Base-by-base conservation (phyloP, 495 filamentous ascomycete species). In the Aspergillus steynii region DNA sequence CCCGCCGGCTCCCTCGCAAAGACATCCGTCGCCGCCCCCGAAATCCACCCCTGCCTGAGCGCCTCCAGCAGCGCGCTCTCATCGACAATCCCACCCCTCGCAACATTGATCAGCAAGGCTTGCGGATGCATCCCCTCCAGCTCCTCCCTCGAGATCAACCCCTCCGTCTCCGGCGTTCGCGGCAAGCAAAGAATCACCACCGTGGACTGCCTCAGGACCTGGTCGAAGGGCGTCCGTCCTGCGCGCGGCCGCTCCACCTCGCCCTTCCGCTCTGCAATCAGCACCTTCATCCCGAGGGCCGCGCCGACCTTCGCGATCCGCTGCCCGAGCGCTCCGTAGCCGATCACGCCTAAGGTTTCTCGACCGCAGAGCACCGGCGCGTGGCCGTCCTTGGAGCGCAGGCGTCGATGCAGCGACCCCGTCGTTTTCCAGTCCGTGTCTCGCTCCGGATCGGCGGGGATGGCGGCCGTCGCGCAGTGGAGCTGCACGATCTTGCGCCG, bases 41-140 rank as follows among this genome's bases (percentile, higher is more conserved):
- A 75, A 25, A 87, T 84, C 58, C 65, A 64, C 3, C 72, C 69
- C 4, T 76, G 61, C 52, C 62, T 71, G 26, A 86, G 64, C 7
- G 82, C 84, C 5, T 71, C 61, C 1, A 81, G 68, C 0, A 86
- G 62, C 0, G 78, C 82, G 4, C 53, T 48, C 62, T 88, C 85
- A 55, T 86, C 76, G 5, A 87, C 80, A 57, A 86, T 82, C 0
- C 84, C 85, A 3, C 85, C 85, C 3, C 85, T 72, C 5, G 81
- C 77, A 47, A 85, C 78, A 65, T 88, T 87, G 53, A 86, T 68
- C 10, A 88, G 26, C 15, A 87, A 56, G 3, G 79, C 72, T 42
- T 81, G 71, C 0, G 68, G 61, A 12, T 67, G 71, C 82, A 88
- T 85, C 12, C 68, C 50, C n/a, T 60, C 31, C 12, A 88, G 69